Base-by-base conservation (phyloP, 2,329 filamentous ascomycete genomes). In the Podosphaera aphanis region DNA sequence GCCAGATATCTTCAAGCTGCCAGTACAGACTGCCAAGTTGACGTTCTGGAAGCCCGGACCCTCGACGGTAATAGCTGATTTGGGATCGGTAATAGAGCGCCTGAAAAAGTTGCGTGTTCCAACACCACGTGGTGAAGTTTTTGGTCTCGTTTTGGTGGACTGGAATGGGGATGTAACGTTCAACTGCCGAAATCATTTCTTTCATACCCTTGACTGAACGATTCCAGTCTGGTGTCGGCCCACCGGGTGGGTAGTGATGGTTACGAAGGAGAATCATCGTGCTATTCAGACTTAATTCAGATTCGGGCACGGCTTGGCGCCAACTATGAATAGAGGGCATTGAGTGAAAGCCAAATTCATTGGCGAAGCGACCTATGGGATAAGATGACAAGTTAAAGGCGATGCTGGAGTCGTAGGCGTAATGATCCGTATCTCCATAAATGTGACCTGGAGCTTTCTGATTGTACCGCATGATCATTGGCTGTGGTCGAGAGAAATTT, bases 1-100 rank as follows among this genome's bases (percentile, higher is more conserved):
- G 71, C 72, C 72, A 76, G 48, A 74, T 69, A 52, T 78, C 74
- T 51, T 78, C 72, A 1, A 79, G 61, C 53, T 78, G 74, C 74
- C 74, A 79, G 56, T 77, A 77, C 4, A 79, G 55, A 10, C 64
- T 66, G 0, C 73, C 74, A 2, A 77, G 63, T 51, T 77, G 71
- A 0, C 71, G 63, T 49, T 77, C 67, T 0, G 66, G 68, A 52
- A 66, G 54, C 0, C 71, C 74, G 35, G 68, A 72, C 0, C 74
- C 74, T 4, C 69, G 62, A 4, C 74, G 66, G 53, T 78, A 78
- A 58, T 71, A 77, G 45, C 70, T 64, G 15, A 77, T 77, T 56
- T 77, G 66, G 2, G 62, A 65, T 36, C 66, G 68, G 57, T 77
- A 77, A 56, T 70, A 70, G 50, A 77, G 72, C 2, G 73, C 72